Conservation (phyloP, 2,329 filamentous ascomycete species). For the Sarocladium kiliense region DNA sequence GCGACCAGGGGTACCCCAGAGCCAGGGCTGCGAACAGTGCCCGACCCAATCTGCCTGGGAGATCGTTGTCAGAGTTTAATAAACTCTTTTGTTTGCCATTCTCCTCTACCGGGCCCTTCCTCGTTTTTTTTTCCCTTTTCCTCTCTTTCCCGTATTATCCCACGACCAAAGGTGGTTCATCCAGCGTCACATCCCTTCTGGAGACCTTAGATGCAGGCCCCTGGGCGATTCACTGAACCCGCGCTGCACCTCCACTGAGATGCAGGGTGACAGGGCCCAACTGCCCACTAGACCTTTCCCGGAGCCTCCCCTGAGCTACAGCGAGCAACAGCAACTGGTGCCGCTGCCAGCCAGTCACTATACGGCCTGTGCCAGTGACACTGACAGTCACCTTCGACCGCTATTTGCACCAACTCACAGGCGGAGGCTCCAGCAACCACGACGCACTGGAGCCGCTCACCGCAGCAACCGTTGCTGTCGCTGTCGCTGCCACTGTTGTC, state of each 20-base stretch:
- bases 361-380: background rate
- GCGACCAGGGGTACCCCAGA: slow-evolving; percentile 2
- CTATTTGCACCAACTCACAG: background rate
- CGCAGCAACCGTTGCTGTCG: background rate
- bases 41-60: slow-evolving; percentile 3
- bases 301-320: slow-evolving; percentile 8
- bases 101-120: background rate
- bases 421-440: background rate
- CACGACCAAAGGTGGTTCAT: background rate
- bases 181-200: background rate
- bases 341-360: background rate
- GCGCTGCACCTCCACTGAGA: background rate
- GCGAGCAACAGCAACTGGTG: background rate
- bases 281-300: slow-evolving; percentile 6
- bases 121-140: background rate
- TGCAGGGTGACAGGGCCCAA: slow-evolving; percentile 4
- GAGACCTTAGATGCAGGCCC: background rate
- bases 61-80: background rate
- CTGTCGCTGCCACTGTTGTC: background rate
- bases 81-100: slow-evolving; percentile 5
- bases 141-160: background rate
- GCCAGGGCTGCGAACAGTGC: background rate
- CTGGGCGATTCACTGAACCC: background rate
- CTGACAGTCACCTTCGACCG: background rate
- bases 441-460: background rate